phyloP scores from a whole-genome alignment of 2,329 filamentous ascomycete species.

The Decorospora gaudefroyi region DNA sequence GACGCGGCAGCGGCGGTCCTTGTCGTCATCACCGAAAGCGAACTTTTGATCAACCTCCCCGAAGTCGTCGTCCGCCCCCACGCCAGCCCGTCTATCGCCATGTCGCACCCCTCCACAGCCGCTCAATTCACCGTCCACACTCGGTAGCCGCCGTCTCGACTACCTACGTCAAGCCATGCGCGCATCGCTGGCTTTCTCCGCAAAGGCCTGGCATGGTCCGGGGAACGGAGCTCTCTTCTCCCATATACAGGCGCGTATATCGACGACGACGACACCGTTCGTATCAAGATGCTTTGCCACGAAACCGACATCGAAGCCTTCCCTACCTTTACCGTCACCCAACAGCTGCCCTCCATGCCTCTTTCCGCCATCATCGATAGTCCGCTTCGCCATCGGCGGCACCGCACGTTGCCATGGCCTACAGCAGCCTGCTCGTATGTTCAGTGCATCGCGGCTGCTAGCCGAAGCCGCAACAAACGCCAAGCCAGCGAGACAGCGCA shows the following conservation, averaged over 20 bases:
- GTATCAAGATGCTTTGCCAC: slow-evolving; percentile 26
- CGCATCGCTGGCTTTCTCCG: slow-evolving; percentile 36
- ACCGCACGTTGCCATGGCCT: slow-evolving; percentile 35
- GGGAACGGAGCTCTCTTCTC: slow-evolving; percentile 44
- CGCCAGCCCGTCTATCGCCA: slow-evolving; percentile 21
- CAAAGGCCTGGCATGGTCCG: slow-evolving; percentile 43
- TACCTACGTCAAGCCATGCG: slow-evolving; percentile 41
- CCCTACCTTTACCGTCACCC: slow-evolving; percentile 1
- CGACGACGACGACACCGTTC: slow-evolving; percentile 17
- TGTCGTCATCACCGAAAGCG: slow-evolving; percentile 39
- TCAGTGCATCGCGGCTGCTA: slow-evolving; percentile 35
- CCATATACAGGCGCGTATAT: slow-evolving; percentile 37
- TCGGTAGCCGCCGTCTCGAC: slow-evolving; percentile 34
- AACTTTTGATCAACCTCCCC: slow-evolving; percentile 31
- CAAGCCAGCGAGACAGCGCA: slow-evolving; percentile 25
- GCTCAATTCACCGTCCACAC: slow-evolving; percentile 16
- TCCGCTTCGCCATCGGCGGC: slow-evolving; percentile 23
- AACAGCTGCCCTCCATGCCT: slow-evolving; percentile 17
- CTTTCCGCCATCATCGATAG: slow-evolving; percentile 14
- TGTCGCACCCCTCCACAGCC: slow-evolving; percentile 30
- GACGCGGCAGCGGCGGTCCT: slow-evolving; percentile 18
- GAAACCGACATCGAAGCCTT: slow-evolving; percentile 9
- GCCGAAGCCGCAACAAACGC: slow-evolving; percentile 31
- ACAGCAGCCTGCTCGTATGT: slow-evolving; percentile 33
- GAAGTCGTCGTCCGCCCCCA: slow-evolving; percentile 21